A percentile compares a stretch with the other conserved stretches of the same genome.
These are phyloP conservation scores for Phytophthora multivora DNA, from an alignment of 352 stramenopile species.

Conservation along the genomic window DNA sequence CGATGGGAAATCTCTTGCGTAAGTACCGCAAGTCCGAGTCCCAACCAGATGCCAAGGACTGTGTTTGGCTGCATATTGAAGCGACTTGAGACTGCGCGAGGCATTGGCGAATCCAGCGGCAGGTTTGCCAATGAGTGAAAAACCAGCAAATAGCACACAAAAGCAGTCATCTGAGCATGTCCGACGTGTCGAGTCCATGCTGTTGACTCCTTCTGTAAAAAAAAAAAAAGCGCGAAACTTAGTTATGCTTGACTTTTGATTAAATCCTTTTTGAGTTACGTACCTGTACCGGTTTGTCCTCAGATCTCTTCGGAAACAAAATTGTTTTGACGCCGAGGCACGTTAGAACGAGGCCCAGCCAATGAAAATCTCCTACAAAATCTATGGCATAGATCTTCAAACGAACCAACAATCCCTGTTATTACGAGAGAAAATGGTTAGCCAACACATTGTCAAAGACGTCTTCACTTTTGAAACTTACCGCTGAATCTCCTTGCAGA, in stretches of 20 bases:
- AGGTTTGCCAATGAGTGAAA: slow-evolving; percentile 95
- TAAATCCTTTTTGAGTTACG: background rate
- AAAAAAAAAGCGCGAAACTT: background rate
- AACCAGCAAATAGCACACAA: slow-evolving; percentile 85
- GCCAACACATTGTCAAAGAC: too few relatives aligned
- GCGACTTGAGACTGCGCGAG: slow-evolving; percentile 89
- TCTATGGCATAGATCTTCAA: slow-evolving; percentile 40
- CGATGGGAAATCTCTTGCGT: slow-evolving; percentile 10
- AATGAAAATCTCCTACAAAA: slow-evolving; percentile 34
- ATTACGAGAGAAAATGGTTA: slow-evolving; percentile 4
- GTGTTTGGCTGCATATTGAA: slow-evolving; percentile 94
- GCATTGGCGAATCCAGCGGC: slow-evolving; percentile 81
- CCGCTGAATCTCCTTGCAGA: slow-evolving; percentile 44
- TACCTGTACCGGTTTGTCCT: slow-evolving; percentile 14
- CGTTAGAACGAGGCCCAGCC: slow-evolving; percentile 17
- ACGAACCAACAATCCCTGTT: slow-evolving; percentile 24
- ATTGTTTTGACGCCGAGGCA: slow-evolving; percentile 24
- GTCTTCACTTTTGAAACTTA: too few relatives aligned
- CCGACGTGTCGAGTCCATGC: slow-evolving; percentile 9
- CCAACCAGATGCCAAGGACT: slow-evolving; percentile 81
- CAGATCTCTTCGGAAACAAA: background rate
- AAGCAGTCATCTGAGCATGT: slow-evolving; percentile 46
- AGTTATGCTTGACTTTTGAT: background rate
- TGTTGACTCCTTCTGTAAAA: background rate
- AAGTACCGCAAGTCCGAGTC: slow-evolving; percentile 54